Evolutionary conservation across 2,329 filamentous ascomycete genomes (phyloP), one percentile per base, ranked within the genome.

Genomic region (Leptosphaerulina australis): DNA sequence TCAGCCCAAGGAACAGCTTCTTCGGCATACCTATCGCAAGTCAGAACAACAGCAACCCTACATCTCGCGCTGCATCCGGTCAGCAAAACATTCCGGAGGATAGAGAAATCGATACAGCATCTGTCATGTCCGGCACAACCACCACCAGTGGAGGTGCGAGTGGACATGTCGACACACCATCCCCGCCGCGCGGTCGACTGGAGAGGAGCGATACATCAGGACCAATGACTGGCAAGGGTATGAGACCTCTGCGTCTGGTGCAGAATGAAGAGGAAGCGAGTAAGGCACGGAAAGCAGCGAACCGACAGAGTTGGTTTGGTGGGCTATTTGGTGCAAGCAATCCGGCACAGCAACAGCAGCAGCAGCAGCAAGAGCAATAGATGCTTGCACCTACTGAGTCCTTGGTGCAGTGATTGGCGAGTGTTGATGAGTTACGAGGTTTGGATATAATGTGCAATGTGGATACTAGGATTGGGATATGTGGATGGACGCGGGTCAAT

Each of bases 221-320:
- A 11, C 68, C 77, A 14, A 79, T 81, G 76, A 75, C 76, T 18
- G 78, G 78, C 30, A 78, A 86, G 66, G 94, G 94, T 74, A 86
- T 95, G 50, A 83, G 92, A 26, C 93, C 93, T 5, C 77, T 99
- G 58, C 83, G 93, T 12, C 80, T 99, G 22, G 91, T 97, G 36
- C 89, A 94, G 74, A 90, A 96, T 49, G 75, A 77, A 15, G 71
- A 72, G 18, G 67, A 71, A 31, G 68, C 67, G 2, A 67, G 66
- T 34, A 63, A 67, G 44, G 73, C 71, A 6, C 65, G 70, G 45
- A 78, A 77, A 51, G 70, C 70, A 26, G 75, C 72, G 10, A 80
- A 79, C 53, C 60, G 78, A 15, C 69, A 63, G 9, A 77, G 73
- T 50, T 80, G 78, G 77, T 76, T 79, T 20, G 63, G 66, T 6